Percentiles rank a stretch among this genome's conserved stretches.
These are phyloP conservation scores for Microsporum canis DNA, from an alignment of 2,329 filamentous ascomycete species.

Conservation along the genomic window DNA sequence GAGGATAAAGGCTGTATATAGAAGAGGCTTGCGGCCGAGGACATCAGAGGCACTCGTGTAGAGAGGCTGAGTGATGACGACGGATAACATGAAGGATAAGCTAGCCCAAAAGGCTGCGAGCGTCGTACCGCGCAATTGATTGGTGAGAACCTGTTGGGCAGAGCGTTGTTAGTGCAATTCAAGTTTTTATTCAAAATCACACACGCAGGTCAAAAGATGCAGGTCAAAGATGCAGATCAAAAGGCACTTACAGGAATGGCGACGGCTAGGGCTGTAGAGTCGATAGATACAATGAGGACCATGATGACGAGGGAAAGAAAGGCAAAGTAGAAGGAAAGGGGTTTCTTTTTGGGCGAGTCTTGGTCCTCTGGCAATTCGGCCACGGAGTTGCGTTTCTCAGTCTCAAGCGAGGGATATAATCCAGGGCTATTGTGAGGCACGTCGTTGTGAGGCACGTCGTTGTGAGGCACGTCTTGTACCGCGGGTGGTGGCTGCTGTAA, in stretches of 20 bases:
- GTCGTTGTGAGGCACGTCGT: neutral
- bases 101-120: slow-evolving; percentile 54
- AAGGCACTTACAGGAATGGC: slow-evolving; percentile 32
- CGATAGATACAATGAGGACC: slow-evolving; percentile 45
- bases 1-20: slow-evolving; percentile 33
- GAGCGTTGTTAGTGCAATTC: neutral
- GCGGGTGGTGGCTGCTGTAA: neutral
- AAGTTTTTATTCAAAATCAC: neutral
- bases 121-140: slow-evolving; percentile 38
- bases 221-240: neutral
- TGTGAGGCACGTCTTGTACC: neutral
- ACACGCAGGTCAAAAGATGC: neutral
- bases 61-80: slow-evolving; percentile 35
- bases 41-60: slow-evolving; percentile 42
- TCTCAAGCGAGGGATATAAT: neutral
- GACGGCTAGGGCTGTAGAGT: slow-evolving; percentile 47
- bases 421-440: neutral
- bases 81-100: slow-evolving; percentile 43
- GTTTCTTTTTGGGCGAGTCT: neutral
- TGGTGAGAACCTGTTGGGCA: slow-evolving; percentile 27
- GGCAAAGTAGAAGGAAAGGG: slow-evolving; percentile 31
- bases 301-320: slow-evolving; percentile 40
- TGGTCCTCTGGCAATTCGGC: neutral
- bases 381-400: neutral
- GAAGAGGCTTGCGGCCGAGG: slow-evolving; percentile 39